phyloP scores from a whole-genome alignment of 495 filamentous ascomycete species.

The Saxispiralis lemnorum region DNA sequence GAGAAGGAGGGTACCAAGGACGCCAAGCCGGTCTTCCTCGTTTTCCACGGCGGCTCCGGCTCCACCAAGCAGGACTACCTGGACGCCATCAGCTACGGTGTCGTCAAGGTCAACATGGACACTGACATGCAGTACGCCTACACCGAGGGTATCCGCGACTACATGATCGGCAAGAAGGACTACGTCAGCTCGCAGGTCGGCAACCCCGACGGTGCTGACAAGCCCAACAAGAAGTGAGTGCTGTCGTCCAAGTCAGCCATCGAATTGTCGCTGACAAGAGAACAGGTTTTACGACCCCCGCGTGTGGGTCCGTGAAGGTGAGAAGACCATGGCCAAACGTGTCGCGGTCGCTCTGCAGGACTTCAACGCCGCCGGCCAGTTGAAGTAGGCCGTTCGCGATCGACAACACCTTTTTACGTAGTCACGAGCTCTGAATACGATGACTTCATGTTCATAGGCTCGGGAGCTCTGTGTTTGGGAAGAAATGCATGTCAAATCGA shows the following conservation, averaged over 20 bases:
- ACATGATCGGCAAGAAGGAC: constrained; percentile 84
- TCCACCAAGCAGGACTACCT: constrained; percentile 74
- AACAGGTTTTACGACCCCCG: constrained; percentile 73
- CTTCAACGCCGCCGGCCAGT: constrained; percentile 74
- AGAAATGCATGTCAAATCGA: no score
- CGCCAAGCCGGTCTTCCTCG: constrained; percentile 90
- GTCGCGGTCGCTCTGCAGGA: constrained; percentile 66
- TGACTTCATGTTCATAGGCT: no score
- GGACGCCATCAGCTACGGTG: constrained; percentile 76
- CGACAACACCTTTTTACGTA: neutral
- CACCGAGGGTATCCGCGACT: constrained; percentile 79
- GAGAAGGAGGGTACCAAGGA: constrained; percentile 47
- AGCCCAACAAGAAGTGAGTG: constrained; percentile 73
- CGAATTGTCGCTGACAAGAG: neutral
- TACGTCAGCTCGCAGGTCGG: constrained; percentile 73
- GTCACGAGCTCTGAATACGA: neutral
- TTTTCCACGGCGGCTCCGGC: constrained; percentile 96
- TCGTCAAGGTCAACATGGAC: constrained; percentile 95
- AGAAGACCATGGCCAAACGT: constrained; percentile 85
- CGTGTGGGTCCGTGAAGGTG: constrained; percentile 82
- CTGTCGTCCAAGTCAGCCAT: neutral
- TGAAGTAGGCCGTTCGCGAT: constrained; percentile 33
- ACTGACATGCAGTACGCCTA: constrained; percentile 82
- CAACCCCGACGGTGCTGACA: constrained; percentile 86
- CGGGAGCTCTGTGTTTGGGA: no score